Base-by-base conservation (phyloP, 495 filamentous ascomycete species). In the Talaromyces stipitatus region DNA sequence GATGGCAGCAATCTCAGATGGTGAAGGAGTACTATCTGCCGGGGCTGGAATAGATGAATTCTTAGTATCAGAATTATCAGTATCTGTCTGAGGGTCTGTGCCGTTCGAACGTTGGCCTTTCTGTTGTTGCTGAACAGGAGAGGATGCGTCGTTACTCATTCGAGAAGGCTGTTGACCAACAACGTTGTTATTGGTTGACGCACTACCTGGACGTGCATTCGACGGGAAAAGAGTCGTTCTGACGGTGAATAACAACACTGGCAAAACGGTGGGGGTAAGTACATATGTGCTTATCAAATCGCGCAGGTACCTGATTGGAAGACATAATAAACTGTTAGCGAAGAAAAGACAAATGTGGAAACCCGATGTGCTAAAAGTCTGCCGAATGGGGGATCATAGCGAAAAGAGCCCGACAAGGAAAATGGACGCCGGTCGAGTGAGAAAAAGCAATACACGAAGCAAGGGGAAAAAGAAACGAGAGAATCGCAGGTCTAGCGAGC, bases 141-240 rank as follows among this genome's bases (percentile, higher is more conserved):
- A 16, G 1, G 27, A 51, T 28, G 12, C 24, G 27, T 30, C 27
- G 22, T 51, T 30, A 51, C 10, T 30, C 12, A 16, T 10, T 18
- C 27, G 24, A 51, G 24, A 18, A 51, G 24, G 11, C 16, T 16
- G 14, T 51, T 51, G 48, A 29, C 27, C 48, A 51, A 30, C 14
- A 61, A 60, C 64, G 61, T 58, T 64, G 58, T 55, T 51, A 59
- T 59, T 60, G 46, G 36, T 45, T 29, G 48, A 30, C 23, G 20
- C 61, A 58, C 43, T 22, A 26, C 20, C 45, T 20, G 76, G 73
- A 54, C 80, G 73, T 18, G 81, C 70, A 71, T 94, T 92, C 72
- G 85, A 82, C 26, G 92, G 91, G 67, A 95, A 95, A 43, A 96
- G 71, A 54, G 85, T 78, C 50, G 78, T 81, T 67, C 92, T 85